Percentiles rank a stretch among this genome's conserved stretches.
Evolutionary conservation across 192 early-diverging fungal species (phyloP).

Genomic region (Coemansia sp.): DNA sequence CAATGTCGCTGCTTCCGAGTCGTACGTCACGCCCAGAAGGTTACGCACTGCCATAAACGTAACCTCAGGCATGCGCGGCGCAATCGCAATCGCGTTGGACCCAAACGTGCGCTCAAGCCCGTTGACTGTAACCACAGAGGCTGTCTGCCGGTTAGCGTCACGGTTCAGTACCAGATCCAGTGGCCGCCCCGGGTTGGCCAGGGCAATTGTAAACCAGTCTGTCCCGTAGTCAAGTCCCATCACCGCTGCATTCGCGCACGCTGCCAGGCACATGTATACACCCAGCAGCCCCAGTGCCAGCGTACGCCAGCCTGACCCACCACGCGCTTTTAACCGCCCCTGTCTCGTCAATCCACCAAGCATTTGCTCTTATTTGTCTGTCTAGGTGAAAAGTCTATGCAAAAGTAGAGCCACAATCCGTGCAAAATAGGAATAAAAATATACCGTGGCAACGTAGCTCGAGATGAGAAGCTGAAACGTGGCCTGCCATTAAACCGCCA

Average conservation of each 20-base stretch:
- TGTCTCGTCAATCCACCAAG: not conserved
- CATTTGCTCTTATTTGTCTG: not conserved
- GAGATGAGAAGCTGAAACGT: not conserved
- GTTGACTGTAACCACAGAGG: slow-evolving; percentile 75
- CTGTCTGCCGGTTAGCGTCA: slow-evolving; percentile 94
- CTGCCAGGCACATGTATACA: slow-evolving; percentile 2
- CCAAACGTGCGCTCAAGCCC: slow-evolving; percentile 86
- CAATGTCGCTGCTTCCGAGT: slow-evolving; percentile 66
- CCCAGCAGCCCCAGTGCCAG: slow-evolving; percentile 9
- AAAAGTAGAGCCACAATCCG: not conserved
- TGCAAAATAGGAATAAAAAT: not conserved
- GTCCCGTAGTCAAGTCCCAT: slow-evolving; percentile 97
- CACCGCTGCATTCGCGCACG: slow-evolving; percentile 62
- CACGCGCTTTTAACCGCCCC: not conserved
- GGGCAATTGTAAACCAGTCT: slow-evolving; percentile 95
- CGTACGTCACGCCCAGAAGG: slow-evolving; percentile 75
- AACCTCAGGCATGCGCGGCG: slow-evolving; percentile 60
- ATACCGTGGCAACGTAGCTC: not conserved
- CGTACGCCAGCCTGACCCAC: not conserved
- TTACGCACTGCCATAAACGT: slow-evolving; percentile 84
- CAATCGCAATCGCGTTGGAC: slow-evolving; percentile 67
- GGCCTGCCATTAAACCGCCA: not conserved
- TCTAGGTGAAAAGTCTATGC: not conserved
- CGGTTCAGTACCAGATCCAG: slow-evolving; percentile 94
- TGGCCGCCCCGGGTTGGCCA: slow-evolving; percentile 87